These are phyloP conservation scores for Penicillium sp. DNA, from an alignment of 2,329 filamentous ascomycete species.

Conservation along the genomic window DNA sequence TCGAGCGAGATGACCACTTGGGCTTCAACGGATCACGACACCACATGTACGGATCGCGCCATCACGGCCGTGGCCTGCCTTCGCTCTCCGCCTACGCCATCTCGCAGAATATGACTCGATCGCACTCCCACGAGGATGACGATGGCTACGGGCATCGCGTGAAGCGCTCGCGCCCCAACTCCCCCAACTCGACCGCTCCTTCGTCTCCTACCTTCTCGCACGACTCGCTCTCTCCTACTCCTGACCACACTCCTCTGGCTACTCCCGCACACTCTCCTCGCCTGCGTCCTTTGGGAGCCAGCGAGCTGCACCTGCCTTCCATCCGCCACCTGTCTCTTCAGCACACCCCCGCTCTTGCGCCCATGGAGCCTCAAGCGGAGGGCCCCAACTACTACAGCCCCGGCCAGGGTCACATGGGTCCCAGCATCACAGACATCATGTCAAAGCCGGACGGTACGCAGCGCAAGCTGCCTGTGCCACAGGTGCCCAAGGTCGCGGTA, in stretches of 20 bases:
- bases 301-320: constrained; percentile 79
- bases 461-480: constrained; percentile 86
- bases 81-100: constrained; percentile 76
- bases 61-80: constrained; percentile 62
- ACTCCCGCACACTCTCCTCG: constrained; percentile 95
- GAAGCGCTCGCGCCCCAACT: constrained; percentile 90
- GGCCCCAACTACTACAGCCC: constrained; percentile 61
- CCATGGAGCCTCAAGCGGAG: constrained; percentile 68
- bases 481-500: constrained; percentile 82
- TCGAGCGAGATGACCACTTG: constrained; percentile 62
- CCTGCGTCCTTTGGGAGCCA: constrained; percentile 71
- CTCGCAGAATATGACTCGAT: constrained; percentile 83
- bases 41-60: constrained; percentile 51
- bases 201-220: constrained; percentile 96
- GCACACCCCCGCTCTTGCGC: constrained; percentile 67
- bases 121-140: constrained; percentile 74
- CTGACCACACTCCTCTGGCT: constrained; percentile 96
- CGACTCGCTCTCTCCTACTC: constrained; percentile 91
- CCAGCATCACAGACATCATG: constrained; percentile 91
- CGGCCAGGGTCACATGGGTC: constrained; percentile 62
- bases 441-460: constrained; percentile 83
- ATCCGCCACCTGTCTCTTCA: constrained; percentile 72
- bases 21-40: constrained; percentile 46
- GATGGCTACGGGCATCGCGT: constrained; percentile 73
- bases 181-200: constrained; percentile 91